Conservation (phyloP, 768 basidiomycete genomes). For the Sutorius australiensis region DNA sequence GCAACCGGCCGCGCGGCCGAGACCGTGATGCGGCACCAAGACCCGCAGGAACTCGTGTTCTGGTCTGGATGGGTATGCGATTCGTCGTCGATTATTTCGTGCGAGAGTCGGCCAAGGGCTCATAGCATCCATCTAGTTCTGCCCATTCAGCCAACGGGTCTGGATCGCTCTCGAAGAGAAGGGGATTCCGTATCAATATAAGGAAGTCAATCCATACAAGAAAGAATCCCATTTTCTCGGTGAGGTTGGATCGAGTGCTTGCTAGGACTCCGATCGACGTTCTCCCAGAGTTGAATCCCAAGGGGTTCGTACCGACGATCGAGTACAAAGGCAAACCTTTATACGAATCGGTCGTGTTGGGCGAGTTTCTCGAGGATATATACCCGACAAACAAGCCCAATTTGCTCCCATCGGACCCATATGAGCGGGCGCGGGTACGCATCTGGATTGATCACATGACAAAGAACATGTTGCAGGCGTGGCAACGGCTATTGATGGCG, state of each 20-base stretch:
- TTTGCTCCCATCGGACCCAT: slow-evolving; percentile 50
- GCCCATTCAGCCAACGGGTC: slow-evolving; percentile 55
- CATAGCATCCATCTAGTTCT: slow-evolving; percentile 35
- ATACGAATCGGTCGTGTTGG: slow-evolving; percentile 61
- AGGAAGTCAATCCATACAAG: slow-evolving; percentile 68
- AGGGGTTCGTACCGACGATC: slow-evolving; percentile 63
- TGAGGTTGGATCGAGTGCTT: slow-evolving; percentile 7
- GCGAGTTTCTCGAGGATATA: slow-evolving; percentile 66
- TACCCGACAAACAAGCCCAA: slow-evolving; percentile 39
- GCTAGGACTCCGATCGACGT: too few relatives aligned
- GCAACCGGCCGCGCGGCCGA: slow-evolving; percentile 55
- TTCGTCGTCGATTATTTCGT: too few relatives aligned
- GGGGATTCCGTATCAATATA: slow-evolving; percentile 63
- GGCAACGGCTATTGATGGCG: slow-evolving; percentile 44
- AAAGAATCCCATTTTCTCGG: slow-evolving; percentile 57
- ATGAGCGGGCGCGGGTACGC: slow-evolving; percentile 47
- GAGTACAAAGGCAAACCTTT: slow-evolving; percentile 51
- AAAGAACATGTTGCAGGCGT: slow-evolving; percentile 51
- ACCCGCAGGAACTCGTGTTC: slow-evolving; percentile 52
- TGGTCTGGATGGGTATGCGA: slow-evolving; percentile 54
- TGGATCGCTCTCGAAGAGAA: slow-evolving; percentile 70
- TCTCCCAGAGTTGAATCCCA: slow-evolving; percentile 51
- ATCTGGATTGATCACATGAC: slow-evolving; percentile 56
- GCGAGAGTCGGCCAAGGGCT: neutral
- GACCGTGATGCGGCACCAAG: slow-evolving; percentile 50